Evolutionary conservation across 805 yeast species (phyloP), one percentile per base, ranked within the genome.

Genomic region (Barnettozyma botsteinii): DNA sequence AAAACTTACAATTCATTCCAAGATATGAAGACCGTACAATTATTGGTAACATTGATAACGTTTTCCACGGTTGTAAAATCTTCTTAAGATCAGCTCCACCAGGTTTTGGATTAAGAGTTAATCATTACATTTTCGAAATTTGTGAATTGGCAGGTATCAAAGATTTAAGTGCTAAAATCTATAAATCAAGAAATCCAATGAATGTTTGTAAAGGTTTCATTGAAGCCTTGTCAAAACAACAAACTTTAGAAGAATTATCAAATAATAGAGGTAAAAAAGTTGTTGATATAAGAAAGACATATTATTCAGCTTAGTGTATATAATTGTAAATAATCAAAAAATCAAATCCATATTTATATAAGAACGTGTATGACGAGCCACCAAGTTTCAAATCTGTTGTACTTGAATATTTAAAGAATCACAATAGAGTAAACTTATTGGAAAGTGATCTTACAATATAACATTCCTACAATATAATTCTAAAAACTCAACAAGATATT

Each of bases 121-220:
- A 89, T 65, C 94, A 85, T 50, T 77, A 82, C 61, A 80, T 93
- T 48, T 87, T 81, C 55, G 96, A 88, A 66, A 78, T 93, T 43
- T 89, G 97, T 62, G 85, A 83, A 59, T 79, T 88, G 43, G 95
- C 89, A 1, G 98, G 98, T 47, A 87, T 93, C 61, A 85, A 83
- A 62, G 98, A 93, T 65, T 68, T 93, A 55, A 77, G 88, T 53
- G 96, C 94, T 5, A 91, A 91, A 59, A 85, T 91, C 35, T 86
- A 84, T 70, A 82, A 88, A 56, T 85, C 96, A 27, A 78, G 98
- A 70, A 93, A 91, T 66, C 82, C 83, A 37, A 87, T 93, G 95
- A 89, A 89, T 63, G 94, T 89, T 35, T 86, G 86, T 42, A 88
- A 89, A 67, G 93, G 91, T 32, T 75, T 89, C 37, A 70, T 89